Base-by-base conservation (phyloP, 495 filamentous ascomycete genomes). In the Neurospora tetraspora region DNA sequence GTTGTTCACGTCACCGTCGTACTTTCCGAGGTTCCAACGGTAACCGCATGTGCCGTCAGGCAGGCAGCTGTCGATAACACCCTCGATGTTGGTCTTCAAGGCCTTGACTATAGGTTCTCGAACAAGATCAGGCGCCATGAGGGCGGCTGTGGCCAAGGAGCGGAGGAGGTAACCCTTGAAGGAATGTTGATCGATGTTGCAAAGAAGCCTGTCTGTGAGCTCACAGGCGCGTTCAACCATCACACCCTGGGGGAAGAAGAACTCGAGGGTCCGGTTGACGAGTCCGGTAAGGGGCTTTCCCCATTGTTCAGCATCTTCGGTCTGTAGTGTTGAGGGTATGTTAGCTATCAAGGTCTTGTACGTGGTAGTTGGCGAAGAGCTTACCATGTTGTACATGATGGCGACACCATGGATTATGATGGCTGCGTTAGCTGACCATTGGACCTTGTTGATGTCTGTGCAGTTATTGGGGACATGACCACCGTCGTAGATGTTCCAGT, bases 161-260 rank as follows among this genome's bases (percentile, higher is more conserved):
- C 94, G 92, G 34, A 92, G 84, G 53, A 95, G 85, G 83, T 94
- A 96, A n/a, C 92, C 92, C 81, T 96, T 97, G 88, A 95, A 97
- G 20, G 91, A 93, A 59, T 86, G 87, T 82, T 94, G 91, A 76
- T 96, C 93, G 65, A 87, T 85, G 75, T 92, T 89, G 83, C 93
- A 94, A 5, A 83, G 81, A 18, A 78, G 68, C 12, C 71, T 70
- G 69, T 79, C 77, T 2, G 70, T 27, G 5, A 80, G 76, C 75
- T 95, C 93, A 82, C 93, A 96, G 23, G 89, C 85, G 47, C 87
- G 82, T 78, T 95, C 93, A 72, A 87, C 82, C 83, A 90, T 86
- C 69, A 89, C 80, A 61, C 83, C 78, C 27, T 61, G 3, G 27
- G 53, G 76, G 78, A 89, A 91, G 83, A 91, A 91, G 76, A 86